Percentiles rank a stretch among this genome's conserved stretches.
These are phyloP conservation scores for Arachis hypogaea DNA, from an alignment of 306 rosid species.

Conservation along the genomic window DNA sequence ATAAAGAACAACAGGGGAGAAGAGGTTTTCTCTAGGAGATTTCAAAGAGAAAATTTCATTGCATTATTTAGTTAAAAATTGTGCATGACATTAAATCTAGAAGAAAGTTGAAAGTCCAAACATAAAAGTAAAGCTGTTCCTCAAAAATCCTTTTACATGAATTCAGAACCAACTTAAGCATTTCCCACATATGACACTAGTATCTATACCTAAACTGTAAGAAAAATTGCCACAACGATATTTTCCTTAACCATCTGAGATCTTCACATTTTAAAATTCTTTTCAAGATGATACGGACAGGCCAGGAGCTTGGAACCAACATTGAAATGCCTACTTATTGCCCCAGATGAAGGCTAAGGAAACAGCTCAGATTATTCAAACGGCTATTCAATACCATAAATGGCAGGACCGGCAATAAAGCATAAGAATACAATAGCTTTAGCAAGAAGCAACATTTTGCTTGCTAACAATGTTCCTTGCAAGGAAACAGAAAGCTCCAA, in stretches of 20 bases:
- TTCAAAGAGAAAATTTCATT: not conserved
- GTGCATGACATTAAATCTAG: not conserved
- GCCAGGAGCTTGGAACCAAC: no score
- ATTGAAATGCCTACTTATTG: not conserved
- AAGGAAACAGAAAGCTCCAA: not conserved
- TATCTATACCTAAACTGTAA: not conserved
- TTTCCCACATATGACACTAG: not conserved
- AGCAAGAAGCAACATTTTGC: no score
- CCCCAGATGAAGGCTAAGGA: not conserved
- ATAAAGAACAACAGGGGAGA: not conserved
- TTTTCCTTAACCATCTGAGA: not conserved
- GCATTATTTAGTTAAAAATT: not conserved
- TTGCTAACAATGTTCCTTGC: not conserved
- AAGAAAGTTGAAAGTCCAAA: not conserved
- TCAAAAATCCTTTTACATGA: not conserved
- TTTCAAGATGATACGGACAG: no score
- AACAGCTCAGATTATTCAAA: constrained; percentile 11
- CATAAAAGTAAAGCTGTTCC: not conserved
- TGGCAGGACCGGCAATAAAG: not conserved
- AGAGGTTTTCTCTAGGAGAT: not conserved
- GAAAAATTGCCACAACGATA: not conserved
- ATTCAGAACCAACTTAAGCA: not conserved
- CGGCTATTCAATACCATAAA: not conserved
- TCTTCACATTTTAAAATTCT: constrained; percentile 9
- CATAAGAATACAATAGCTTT: not conserved